Evolutionary conservation across 495 filamentous ascomycete genomes (phyloP).

Genomic region (Penicillium coprophilum): DNA sequence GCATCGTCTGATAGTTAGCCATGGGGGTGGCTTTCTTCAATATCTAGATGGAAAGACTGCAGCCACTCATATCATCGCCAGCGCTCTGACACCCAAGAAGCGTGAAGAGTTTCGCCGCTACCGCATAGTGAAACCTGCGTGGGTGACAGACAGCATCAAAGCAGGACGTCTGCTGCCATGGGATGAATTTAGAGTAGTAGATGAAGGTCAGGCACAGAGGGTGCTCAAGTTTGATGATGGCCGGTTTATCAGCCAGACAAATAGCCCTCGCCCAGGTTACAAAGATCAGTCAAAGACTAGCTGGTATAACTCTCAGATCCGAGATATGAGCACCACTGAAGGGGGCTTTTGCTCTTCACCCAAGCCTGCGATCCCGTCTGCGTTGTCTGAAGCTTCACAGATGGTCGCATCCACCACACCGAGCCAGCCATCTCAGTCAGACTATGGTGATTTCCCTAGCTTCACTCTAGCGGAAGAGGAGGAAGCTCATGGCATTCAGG

Average conservation of each 20-base stretch:
- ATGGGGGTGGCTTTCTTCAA: slow-evolving; percentile 92
- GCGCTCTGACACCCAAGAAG: slow-evolving; percentile 87
- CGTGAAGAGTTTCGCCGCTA: slow-evolving; percentile 80
- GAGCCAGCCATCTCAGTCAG: slow-evolving; percentile 31
- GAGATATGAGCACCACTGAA: slow-evolving; percentile 28
- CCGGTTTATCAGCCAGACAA: slow-evolving; percentile 64
- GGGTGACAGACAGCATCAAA: slow-evolving; percentile 86
- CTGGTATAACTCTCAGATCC: slow-evolving; percentile 76
- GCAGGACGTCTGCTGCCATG: slow-evolving; percentile 80
- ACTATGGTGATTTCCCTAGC: slow-evolving; percentile 50
- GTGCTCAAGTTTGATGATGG: slow-evolving; percentile 74
- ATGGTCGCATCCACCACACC: slow-evolving; percentile 2
- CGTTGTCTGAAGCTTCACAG: not conserved
- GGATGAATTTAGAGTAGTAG: slow-evolving; percentile 76
- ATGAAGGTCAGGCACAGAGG: slow-evolving; percentile 74
- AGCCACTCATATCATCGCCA: slow-evolving; percentile 93
- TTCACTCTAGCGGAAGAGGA: slow-evolving; percentile 29
- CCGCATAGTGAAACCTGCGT: slow-evolving; percentile 92
- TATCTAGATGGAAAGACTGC: slow-evolving; percentile 93
- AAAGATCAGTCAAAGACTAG: slow-evolving; percentile 71
- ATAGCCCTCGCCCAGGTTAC: slow-evolving; percentile 58
- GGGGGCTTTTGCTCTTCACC: not conserved
- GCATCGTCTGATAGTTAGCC: slow-evolving; percentile 77
- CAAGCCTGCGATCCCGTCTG: slow-evolving; percentile 9
- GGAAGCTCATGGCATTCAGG: not conserved